Base-by-base conservation (phyloP, 192 early-diverging fungal species). In the Mortierella claussenii region DNA sequence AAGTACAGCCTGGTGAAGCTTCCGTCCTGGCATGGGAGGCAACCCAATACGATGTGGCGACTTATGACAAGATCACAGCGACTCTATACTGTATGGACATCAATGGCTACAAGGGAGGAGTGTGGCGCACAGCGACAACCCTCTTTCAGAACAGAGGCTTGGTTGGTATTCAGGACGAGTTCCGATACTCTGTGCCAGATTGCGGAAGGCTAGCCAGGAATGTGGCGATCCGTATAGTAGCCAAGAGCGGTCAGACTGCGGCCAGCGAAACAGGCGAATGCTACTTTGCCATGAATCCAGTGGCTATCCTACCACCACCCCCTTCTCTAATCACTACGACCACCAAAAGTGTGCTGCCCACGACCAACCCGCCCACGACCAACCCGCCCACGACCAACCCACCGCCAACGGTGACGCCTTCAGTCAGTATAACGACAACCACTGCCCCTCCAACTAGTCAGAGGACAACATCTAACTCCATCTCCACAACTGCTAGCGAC, bases 51-150 rank as follows among this genome's bases (percentile, higher is more conserved):
- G 73, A 76, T 7, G 5, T 62, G 7, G 3, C 18, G 2, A 57
- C 44, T 2, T 76, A 67, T 13, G 40, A 76, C 20, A 50, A 21
- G 18, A 20, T 76, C 30, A 46, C 64, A 0, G 73, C 73, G 17
- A 62, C 65, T 20, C 58, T 76, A 30, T 76, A 76, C 28, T 76
- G 73, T 43, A 76, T 76, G 73, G 73, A 76, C 30, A 26, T 67
- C 24, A 31, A 67, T n/a, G 73, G 73, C 0, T 23, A 18, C n/a
- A 18, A 33, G 17, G 73, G 73, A 8, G 73, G 73, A 3, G 67
- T 67, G 20, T 76, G 73, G 73, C 51, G 73, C 1, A 60, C 34
- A 0, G 40, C 40, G 42, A 10, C 43, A 7, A 67, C 65, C n/a
- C 31, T 76, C 21, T 76, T 76, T 26, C 20, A 46, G n/a, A 51